Conservation (phyloP, 2,329 filamentous ascomycete genomes). For the Chaetomiaceae sp. region DNA sequence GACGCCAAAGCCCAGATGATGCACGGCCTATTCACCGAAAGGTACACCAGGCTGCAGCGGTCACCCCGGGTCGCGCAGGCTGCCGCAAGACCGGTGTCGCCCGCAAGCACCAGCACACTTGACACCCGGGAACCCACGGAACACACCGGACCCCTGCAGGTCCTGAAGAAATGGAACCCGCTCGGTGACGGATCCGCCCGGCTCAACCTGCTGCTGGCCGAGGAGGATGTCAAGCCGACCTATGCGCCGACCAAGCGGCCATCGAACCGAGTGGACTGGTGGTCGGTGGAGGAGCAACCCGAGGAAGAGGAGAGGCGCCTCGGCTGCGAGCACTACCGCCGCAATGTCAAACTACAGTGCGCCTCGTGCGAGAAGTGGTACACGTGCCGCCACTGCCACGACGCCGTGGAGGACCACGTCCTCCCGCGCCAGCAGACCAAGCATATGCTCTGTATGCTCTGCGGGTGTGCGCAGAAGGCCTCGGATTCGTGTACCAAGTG, state of each 20-base stretch:
- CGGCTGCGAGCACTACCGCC: conserved; percentile 88
- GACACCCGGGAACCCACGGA: conserved; percentile 34
- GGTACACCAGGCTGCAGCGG: conserved; percentile 50
- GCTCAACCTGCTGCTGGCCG: conserved; percentile 48
- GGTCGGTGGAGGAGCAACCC: conserved; percentile 35
- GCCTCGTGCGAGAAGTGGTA: conserved; percentile 88
- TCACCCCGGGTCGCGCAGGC: conserved; percentile 19
- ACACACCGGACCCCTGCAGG: conserved; percentile 42
- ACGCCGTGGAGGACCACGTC: conserved; percentile 72
- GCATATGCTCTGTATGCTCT: conserved; percentile 98
- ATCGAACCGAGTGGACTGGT: conserved; percentile 44
- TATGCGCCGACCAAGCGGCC: conserved; percentile 54
- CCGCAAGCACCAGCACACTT: conserved; percentile 23
- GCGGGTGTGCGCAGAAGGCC: conserved; percentile 76
- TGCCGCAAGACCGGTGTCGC: conserved; percentile 27
- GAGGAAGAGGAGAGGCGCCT: conserved; percentile 42
- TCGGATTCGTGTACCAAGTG: conserved; percentile 75
- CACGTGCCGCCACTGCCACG: conserved; percentile 91
- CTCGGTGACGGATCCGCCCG: conserved; percentile 36
- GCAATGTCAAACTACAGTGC: conserved; percentile 95
- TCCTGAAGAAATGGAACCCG: conserved; percentile 53
- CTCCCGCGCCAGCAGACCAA: conserved; percentile 79
- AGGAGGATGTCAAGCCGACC: conserved; percentile 62
- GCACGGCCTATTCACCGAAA: conserved; percentile 66
- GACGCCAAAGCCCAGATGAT: conserved; percentile 67